A percentile compares a stretch with the other conserved stretches of the same genome.
Evolutionary conservation across 1,284 basidiomycete genomes (phyloP).

Genomic region (Crepidotus sp.): DNA sequence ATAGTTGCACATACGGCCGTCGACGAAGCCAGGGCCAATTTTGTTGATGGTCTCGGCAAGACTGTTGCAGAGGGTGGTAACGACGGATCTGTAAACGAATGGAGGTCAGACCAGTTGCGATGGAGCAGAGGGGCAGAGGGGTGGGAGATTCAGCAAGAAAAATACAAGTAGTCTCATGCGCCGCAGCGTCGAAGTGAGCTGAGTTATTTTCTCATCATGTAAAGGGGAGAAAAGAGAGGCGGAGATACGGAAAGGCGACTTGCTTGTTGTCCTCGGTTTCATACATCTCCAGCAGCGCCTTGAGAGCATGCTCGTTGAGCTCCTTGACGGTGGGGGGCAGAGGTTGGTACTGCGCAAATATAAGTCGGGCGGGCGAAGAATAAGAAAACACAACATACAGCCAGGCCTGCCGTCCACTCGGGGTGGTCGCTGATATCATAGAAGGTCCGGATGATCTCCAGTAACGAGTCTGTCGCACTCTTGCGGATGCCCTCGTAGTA

Average conservation of each 20-base stretch:
- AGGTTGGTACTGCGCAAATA: constrained; percentile 32
- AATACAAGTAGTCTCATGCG: constrained; percentile 46
- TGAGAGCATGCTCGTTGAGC: constrained; percentile 72
- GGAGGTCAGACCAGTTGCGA: constrained; percentile 18
- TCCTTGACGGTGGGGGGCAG: constrained; percentile 76
- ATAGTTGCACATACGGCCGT: constrained; percentile 46
- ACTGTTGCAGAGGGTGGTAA: constrained; percentile 77
- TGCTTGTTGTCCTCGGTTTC: constrained; percentile 97
- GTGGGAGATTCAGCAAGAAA: constrained; percentile 20
- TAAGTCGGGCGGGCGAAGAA: background rate
- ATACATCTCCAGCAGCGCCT: constrained; percentile 81
- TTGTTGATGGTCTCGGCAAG: constrained; percentile 88
- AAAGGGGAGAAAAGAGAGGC: constrained; percentile 11
- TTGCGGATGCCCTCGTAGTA: constrained; percentile 99
- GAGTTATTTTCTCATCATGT: constrained; percentile 65
- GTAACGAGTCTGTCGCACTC: constrained; percentile 81
- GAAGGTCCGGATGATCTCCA: constrained; percentile 88
- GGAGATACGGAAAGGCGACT: constrained; percentile 31
- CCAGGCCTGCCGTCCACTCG: constrained; percentile 72
- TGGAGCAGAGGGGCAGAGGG: constrained; percentile 9
- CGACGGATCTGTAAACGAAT: constrained; percentile 61
- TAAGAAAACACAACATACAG: constrained; percentile 6
- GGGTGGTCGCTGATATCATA: constrained; percentile 80
- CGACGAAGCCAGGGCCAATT: constrained; percentile 79
- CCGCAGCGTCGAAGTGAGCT: constrained; percentile 78